phyloP scores from a whole-genome alignment of 108 stramenopile species.

The Pseudonitzschia delicatissima region DNA sequence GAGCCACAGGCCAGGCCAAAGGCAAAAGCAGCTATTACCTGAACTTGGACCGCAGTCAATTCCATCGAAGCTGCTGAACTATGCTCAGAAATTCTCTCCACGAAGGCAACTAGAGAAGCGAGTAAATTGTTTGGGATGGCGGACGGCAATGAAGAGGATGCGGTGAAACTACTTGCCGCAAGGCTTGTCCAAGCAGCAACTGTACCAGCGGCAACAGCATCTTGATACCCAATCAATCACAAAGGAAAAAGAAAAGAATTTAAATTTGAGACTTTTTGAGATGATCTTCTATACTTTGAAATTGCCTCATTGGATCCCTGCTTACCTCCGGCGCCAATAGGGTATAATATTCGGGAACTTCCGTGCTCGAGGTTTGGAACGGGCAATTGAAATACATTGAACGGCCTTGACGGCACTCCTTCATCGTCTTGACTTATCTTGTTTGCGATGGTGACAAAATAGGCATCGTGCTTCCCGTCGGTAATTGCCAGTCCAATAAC shows the following conservation, averaged over 20 bases:
- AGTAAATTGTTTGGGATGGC: slow-evolving; percentile 1
- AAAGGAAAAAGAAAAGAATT: background rate
- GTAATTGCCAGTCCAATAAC: slow-evolving; percentile 66
- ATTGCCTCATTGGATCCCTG: background rate
- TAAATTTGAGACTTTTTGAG: too few relatives aligned
- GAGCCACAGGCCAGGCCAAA: slow-evolving; percentile 83
- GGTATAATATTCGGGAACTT: slow-evolving; percentile 46
- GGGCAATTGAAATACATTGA: slow-evolving; percentile 38
- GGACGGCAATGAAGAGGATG: background rate
- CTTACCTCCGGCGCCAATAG: slow-evolving; percentile 74
- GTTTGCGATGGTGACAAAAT: slow-evolving; percentile 36
- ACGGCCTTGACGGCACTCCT: background rate
- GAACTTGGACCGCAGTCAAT: background rate
- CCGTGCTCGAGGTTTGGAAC: slow-evolving; percentile 25
- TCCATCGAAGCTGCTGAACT: too few relatives aligned
- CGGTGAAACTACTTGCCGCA: background rate
- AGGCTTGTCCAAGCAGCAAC: slow-evolving; percentile 73
- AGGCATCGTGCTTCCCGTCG: slow-evolving; percentile 63
- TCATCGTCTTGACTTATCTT: background rate
- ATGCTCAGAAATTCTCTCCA: background rate
- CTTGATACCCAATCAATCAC: slow-evolving; percentile 4
- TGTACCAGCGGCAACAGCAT: slow-evolving; percentile 82
- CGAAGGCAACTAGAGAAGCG: background rate
- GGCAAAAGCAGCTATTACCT: slow-evolving; percentile 43
- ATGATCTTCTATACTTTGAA: too few relatives aligned